phyloP scores from a whole-genome alignment of 352 stramenopile genomes.

The Aphanomyces astaci region DNA sequence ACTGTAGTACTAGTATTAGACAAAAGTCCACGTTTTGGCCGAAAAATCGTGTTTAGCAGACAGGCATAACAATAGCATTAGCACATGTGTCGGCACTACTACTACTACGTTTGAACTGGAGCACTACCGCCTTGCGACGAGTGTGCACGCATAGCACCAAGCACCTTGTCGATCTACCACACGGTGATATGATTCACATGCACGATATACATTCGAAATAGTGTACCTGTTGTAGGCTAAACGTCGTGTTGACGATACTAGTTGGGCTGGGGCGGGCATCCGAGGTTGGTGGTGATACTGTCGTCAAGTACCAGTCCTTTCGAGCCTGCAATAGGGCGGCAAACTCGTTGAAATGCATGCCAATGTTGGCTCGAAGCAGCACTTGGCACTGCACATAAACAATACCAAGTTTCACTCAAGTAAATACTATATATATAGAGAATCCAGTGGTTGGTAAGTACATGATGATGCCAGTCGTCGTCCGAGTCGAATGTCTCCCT shows the following conservation, averaged over 20 bases:
- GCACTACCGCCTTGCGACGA: neutral
- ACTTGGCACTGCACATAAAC: constrained; percentile 49
- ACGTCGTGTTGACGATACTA: neutral
- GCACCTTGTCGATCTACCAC: neutral
- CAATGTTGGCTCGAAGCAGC: constrained; percentile 69
- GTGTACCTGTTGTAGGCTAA: neutral
- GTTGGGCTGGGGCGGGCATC: neutral
- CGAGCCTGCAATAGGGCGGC: constrained; percentile 48
- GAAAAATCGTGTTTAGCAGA: no score
- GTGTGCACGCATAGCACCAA: neutral
- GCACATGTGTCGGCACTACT: no score
- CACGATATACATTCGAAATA: neutral
- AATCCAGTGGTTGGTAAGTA: constrained; percentile 30
- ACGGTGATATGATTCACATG: neutral
- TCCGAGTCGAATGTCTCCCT: neutral
- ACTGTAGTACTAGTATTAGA: no score
- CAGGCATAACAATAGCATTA: no score
- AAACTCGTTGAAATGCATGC: constrained; percentile 71
- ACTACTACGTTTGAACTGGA: neutral
- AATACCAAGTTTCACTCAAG: no score
- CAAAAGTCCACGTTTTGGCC: no score
- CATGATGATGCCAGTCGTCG: constrained; percentile 40
- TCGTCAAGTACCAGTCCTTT: neutral
- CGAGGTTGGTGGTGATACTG: no score
- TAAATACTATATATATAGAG: constrained; percentile 1